A percentile compares a stretch with the other conserved stretches of the same genome.
phyloP scores from a whole-genome alignment of 495 filamentous ascomycete species.

The Xylaria flabelliformis region DNA sequence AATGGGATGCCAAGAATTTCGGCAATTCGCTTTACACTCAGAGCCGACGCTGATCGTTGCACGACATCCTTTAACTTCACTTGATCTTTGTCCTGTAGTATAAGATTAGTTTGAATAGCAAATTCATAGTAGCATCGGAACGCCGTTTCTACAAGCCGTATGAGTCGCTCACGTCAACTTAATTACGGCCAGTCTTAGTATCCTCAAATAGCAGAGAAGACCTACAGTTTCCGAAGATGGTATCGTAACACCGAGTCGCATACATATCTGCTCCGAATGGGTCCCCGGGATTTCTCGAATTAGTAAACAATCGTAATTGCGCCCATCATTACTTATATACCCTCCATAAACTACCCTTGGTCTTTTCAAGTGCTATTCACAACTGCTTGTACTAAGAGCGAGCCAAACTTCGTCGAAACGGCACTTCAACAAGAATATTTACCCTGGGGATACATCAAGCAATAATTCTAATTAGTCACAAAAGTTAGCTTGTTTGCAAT shows the following conservation, averaged over 20 bases:
- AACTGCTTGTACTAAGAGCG: background rate
- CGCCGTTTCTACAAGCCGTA: background rate
- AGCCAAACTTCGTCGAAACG: background rate
- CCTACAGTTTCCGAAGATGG: background rate
- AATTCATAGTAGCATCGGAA: background rate
- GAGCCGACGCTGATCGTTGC: background rate
- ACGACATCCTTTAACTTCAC: background rate
- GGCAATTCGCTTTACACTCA: slow-evolving; percentile 11
- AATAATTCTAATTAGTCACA: background rate
- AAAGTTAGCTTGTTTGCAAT: background rate
- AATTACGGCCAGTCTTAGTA: background rate
- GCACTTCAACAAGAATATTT: background rate
- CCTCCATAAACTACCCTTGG: background rate
- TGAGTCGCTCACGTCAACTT: background rate
- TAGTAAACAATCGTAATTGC: slow-evolving; percentile 5
- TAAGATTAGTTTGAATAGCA: background rate
- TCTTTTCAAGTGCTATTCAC: background rate
- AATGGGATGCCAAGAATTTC: slow-evolving; percentile 14
- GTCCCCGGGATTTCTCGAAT: background rate
- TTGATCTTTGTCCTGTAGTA: background rate
- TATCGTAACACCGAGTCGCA: slow-evolving; percentile 1
- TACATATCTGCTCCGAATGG: slow-evolving; percentile 1
- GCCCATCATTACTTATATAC: background rate
- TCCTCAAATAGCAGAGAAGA: background rate
- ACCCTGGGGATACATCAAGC: background rate